phyloP scores from a whole-genome alignment of 2,329 filamentous ascomycete genomes.

The Parafenestella ontariensis region DNA sequence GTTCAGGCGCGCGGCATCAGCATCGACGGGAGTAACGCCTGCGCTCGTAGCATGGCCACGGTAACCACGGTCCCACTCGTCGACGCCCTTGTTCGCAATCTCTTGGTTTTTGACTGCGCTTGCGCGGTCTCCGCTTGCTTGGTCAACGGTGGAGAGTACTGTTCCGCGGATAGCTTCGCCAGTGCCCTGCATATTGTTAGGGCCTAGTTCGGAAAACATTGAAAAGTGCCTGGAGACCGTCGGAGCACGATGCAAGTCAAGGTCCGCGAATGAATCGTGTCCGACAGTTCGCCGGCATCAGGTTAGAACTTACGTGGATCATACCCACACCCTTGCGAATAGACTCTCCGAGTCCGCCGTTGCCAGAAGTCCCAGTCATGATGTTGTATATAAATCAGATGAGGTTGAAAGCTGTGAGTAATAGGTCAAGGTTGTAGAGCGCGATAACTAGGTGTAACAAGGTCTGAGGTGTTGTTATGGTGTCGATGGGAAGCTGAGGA shows the following conservation, averaged over 20 bases:
- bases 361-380: constrained; percentile 35
- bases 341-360: constrained; percentile 35
- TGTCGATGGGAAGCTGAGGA: neutral
- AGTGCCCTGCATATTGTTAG: constrained; percentile 38
- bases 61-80: constrained; percentile 46
- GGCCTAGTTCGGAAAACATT: neutral
- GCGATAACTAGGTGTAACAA: constrained; percentile 7
- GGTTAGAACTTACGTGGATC: constrained; percentile 39
- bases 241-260: neutral
- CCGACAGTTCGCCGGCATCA: too few species aligned
- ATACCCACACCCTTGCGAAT: constrained; percentile 44
- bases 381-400: neutral
- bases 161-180: constrained; percentile 50
- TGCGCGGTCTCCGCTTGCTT: constrained; percentile 38
- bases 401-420: neutral
- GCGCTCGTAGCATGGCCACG: constrained; percentile 40
- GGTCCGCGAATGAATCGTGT: too few species aligned
- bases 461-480: constrained; percentile 1
- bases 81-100: constrained; percentile 41
- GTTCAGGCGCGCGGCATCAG: constrained; percentile 33
- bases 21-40: constrained; percentile 36
- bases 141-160: constrained; percentile 46
- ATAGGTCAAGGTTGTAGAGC: neutral
- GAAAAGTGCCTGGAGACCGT: neutral
- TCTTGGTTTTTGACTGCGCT: constrained; percentile 38